Conservation (phyloP, 805 yeast genomes). For the Spathaspora passalidarum region DNA sequence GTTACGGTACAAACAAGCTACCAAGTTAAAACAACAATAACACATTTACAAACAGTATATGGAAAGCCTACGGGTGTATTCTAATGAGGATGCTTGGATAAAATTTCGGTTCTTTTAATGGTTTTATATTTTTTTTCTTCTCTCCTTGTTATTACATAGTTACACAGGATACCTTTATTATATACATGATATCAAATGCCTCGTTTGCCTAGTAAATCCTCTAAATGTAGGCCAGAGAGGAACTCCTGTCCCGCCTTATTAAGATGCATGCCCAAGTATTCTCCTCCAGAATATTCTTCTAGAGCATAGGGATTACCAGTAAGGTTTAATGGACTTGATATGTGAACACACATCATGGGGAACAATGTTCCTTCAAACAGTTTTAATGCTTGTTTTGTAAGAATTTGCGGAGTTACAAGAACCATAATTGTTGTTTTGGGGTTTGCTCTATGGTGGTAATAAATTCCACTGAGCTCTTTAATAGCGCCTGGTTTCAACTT, state of each 20-base stretch:
- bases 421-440: conserved; percentile 6
- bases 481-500: conserved; percentile 45
- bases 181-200: neutral
- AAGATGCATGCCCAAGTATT: conserved; percentile 17
- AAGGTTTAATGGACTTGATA: conserved; percentile 29
- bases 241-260: conserved; percentile 18
- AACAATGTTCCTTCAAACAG: conserved; percentile 44
- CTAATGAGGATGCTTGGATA: too few relatives aligned
- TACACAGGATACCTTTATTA: neutral
- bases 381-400: conserved; percentile 45
- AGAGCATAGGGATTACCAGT: conserved; percentile 26
- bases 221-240: conserved; percentile 25
- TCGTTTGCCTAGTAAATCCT: conserved; percentile 17
- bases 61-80: conserved; percentile 5
- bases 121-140: neutral
- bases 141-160: too few relatives aligned
- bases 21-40: conserved; percentile 5
- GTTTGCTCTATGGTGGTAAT: conserved; percentile 30
- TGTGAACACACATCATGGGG: conserved; percentile 44
- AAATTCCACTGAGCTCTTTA: conserved; percentile 55
- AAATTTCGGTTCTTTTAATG: neutral
- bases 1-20: conserved; percentile 7
- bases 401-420: conserved; percentile 44
- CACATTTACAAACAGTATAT: conserved; percentile 7
- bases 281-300: conserved; percentile 41